Evolutionary conservation across 2,329 filamentous ascomycete genomes (phyloP).

Genomic region (Pseudogymnoascus sp.): DNA sequence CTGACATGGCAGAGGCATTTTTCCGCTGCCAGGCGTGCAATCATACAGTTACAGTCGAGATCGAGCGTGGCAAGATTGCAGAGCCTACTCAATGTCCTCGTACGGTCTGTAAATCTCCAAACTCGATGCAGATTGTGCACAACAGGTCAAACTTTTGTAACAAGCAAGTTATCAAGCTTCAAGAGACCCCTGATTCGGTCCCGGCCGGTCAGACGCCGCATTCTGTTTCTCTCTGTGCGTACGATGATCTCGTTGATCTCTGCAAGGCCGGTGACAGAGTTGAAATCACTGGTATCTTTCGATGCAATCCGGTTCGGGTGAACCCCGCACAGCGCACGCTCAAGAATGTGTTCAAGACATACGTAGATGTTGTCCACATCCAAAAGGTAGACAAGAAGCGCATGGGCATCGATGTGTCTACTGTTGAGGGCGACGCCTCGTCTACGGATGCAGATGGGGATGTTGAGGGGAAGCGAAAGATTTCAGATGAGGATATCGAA

Average conservation of each 20-base stretch:
- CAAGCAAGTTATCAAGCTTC: constrained; percentile 97
- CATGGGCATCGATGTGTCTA: constrained; percentile 84
- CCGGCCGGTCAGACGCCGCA: constrained; percentile 96
- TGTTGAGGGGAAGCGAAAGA: constrained; percentile 75
- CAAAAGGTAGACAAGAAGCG: constrained; percentile 95
- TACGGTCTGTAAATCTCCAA: constrained; percentile 70
- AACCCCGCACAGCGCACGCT: constrained; percentile 89
- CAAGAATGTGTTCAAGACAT: constrained; percentile 97
- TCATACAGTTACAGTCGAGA: constrained; percentile 80
- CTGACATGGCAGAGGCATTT: constrained; percentile 98
- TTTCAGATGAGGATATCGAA: constrained; percentile 78
- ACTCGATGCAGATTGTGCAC: constrained; percentile 97
- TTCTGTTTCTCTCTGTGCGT: constrained; percentile 90
- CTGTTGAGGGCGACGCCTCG: constrained; percentile 68
- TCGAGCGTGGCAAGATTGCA: constrained; percentile 92
- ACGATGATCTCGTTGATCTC: constrained; percentile 93
- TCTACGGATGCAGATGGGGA: constrained; percentile 52
- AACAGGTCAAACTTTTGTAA: constrained; percentile 92
- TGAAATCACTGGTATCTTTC: constrained; percentile 93
- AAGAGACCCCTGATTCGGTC: constrained; percentile 92
- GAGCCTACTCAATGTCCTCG: constrained; percentile 89
- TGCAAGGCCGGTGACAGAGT: constrained; percentile 97
- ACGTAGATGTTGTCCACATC: constrained; percentile 89
- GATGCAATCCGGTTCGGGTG: constrained; percentile 84
- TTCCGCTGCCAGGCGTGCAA: constrained; percentile 94